A percentile compares a stretch with the other conserved stretches of the same genome.
phyloP scores from a whole-genome alignment of 179 eudicot genomes.

The Spergularia azorica region DNA sequence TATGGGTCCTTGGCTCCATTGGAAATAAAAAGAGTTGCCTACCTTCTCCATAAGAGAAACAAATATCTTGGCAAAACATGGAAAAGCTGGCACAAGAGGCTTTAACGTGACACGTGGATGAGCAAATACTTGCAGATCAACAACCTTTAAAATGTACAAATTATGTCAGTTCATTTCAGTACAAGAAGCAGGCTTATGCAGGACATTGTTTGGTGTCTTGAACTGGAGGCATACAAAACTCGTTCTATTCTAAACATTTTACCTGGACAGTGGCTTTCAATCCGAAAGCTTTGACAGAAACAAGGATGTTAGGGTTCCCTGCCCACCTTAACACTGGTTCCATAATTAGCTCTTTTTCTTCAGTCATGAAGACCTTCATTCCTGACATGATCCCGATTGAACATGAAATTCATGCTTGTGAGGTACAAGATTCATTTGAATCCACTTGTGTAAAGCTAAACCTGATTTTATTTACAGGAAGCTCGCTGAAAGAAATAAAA shows the following conservation, averaged over 20 bases:
- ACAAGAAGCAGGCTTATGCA: not conserved
- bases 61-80: slow-evolving; percentile 85
- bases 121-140: slow-evolving; percentile 90
- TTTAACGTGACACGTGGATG: slow-evolving; percentile 86
- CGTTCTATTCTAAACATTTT: not conserved
- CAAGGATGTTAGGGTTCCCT: slow-evolving; percentile 45
- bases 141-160: slow-evolving; percentile 48
- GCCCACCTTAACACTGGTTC: slow-evolving; percentile 52
- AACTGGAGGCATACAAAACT: not conserved
- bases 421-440: not conserved
- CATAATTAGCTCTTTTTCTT: slow-evolving; percentile 56
- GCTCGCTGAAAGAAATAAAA: not conserved
- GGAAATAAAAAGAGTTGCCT: not conserved
- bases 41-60: slow-evolving; percentile 99
- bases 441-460: not conserved
- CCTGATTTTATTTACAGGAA: not conserved
- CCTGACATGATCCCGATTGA: slow-evolving; percentile 31
- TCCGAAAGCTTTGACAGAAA: slow-evolving; percentile 45
- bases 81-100: slow-evolving; percentile 96
- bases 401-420: not conserved
- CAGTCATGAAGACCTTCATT: slow-evolving; percentile 47
- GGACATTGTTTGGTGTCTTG: not conserved
- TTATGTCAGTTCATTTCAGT: slow-evolving; percentile 5
- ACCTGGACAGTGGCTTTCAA: slow-evolving; percentile 49
- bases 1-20: too few relatives aligned